These are phyloP conservation scores for Crotalaria pallida DNA, from an alignment of 306 rosid species.

Conservation along the genomic window DNA sequence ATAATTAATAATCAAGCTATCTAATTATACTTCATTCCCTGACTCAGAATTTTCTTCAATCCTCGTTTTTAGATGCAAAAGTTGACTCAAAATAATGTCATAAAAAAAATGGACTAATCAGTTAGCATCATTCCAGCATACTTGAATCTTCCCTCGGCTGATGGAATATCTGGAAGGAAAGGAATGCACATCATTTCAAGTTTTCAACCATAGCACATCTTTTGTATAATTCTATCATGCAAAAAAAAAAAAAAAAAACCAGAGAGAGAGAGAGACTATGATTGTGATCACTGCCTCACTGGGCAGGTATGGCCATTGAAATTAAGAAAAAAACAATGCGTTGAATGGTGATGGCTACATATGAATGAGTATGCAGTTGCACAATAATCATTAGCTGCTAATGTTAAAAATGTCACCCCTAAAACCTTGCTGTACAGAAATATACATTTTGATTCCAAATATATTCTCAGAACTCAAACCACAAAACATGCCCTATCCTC, in stretches of 20 bases:
- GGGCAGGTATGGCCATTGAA: background rate
- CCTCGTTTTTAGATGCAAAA: no score
- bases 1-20: no score
- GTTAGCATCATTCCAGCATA: no score
- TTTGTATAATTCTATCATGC: background rate
- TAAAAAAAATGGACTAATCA: no score
- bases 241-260: no score
- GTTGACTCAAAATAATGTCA: no score
- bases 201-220: no score
- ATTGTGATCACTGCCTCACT: background rate
- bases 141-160: no score
- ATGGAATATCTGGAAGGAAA: no score
- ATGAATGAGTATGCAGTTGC: background rate
- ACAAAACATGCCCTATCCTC: background rate
- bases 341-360: slow-evolving; percentile 8
- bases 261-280: background rate
- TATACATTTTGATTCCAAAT: slow-evolving; percentile 21
- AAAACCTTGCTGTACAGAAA: slow-evolving; percentile 3
- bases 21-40: no score
- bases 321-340: background rate
- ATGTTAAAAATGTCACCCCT: background rate
- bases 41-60: no score
- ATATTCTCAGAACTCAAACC: background rate
- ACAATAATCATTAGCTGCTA: background rate
- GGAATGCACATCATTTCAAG: no score